Evolutionary conservation across 2,329 filamentous ascomycete species (phyloP).

Genomic region (Colletotrichum abscissum): DNA sequence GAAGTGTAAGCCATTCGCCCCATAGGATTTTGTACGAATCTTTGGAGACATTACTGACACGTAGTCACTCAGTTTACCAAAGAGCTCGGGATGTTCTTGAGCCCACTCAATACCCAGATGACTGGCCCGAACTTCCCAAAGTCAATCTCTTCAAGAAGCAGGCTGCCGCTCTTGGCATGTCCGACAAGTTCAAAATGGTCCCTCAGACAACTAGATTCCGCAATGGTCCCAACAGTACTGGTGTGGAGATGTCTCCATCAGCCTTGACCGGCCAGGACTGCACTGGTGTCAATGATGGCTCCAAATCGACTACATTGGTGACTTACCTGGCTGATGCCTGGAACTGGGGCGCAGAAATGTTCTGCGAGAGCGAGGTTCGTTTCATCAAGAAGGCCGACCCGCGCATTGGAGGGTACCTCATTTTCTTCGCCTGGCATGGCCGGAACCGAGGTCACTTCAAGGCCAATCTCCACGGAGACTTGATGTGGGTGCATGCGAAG

Average conservation of each 20-base stretch:
- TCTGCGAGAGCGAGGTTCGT: conserved; percentile 75
- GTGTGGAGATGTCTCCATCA: conserved; percentile 71
- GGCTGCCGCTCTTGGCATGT: conserved; percentile 61
- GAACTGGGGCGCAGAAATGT: conserved; percentile 79
- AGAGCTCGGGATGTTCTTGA: conserved; percentile 67
- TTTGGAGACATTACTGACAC: neutral
- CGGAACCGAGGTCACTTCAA: conserved; percentile 66
- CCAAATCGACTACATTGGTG: conserved; percentile 73
- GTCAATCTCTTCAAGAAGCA: conserved; percentile 67
- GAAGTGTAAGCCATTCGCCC: conserved; percentile 55
- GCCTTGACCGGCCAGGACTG: conserved; percentile 70
- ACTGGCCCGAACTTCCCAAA: conserved; percentile 69
- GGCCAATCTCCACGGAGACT: conserved; percentile 64
- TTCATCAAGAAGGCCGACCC: conserved; percentile 66
- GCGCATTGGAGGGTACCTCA: conserved; percentile 65
- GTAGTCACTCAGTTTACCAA: conserved; percentile 61
- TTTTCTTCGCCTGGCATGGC: conserved; percentile 75
- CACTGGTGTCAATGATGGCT: conserved; percentile 75
- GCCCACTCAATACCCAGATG: conserved; percentile 66
- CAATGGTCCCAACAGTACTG: conserved; percentile 70
- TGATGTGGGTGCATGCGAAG: conserved; percentile 76
- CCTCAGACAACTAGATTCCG: conserved; percentile 73
- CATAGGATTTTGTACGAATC: neutral
- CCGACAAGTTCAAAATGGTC: conserved; percentile 64
- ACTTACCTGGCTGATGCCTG: conserved; percentile 77